Evolutionary conservation across 495 filamentous ascomycete genomes (phyloP).

Genomic region (Podospora didyma): DNA sequence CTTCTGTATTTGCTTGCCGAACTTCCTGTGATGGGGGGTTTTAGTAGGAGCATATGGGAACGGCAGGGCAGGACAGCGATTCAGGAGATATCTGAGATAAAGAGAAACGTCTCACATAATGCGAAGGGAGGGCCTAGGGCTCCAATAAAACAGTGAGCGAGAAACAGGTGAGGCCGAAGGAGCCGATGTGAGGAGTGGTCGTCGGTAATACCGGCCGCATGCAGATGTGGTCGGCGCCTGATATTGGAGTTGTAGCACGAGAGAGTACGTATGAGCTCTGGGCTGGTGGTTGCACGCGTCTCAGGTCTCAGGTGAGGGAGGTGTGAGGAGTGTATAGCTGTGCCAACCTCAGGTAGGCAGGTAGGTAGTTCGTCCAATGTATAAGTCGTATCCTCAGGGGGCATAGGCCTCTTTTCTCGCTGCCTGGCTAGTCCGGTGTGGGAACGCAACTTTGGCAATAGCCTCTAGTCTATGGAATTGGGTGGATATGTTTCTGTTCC

Average conservation of each 20-base stretch:
- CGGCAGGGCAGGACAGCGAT: neutral
- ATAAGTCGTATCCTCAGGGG: no score
- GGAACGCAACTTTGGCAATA: neutral
- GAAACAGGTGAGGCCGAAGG: neutral
- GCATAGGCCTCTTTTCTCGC: no score
- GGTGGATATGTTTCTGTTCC: neutral
- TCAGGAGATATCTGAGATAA: slow-evolving; percentile 1
- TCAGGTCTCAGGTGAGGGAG: no score
- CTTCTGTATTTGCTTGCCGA: slow-evolving; percentile 98
- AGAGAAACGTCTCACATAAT: slow-evolving; percentile 15
- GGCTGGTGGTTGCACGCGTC: no score
- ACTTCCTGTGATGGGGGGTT: slow-evolving; percentile 70
- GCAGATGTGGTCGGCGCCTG: slow-evolving; percentile 4
- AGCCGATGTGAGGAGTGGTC: neutral
- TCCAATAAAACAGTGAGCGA: slow-evolving; percentile 12
- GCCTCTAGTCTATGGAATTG: no score
- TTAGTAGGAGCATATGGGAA: neutral
- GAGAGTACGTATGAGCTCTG: no score
- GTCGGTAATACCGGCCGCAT: slow-evolving; percentile 9
- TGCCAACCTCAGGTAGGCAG: no score
- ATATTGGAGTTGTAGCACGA: neutral
- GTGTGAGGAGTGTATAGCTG: no score
- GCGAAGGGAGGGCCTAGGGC: slow-evolving; percentile 5
- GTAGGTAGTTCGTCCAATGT: no score
- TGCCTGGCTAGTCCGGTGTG: neutral